phyloP scores from a whole-genome alignment of 73 alveolate genomes.

The Paramecium primaurelia region DNA sequence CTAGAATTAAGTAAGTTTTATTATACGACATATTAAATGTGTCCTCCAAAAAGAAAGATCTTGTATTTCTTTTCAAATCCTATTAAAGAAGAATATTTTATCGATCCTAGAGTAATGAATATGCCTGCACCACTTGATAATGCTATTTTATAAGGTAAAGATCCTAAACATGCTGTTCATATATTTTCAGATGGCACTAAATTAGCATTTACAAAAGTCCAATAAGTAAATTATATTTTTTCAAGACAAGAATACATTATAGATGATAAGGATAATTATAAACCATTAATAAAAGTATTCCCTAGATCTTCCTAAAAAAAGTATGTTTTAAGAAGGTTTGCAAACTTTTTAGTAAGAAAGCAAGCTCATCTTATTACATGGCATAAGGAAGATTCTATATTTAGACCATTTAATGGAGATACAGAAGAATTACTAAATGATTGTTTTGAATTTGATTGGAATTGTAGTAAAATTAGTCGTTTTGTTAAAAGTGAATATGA shows the following conservation, averaged over 20 bases:
- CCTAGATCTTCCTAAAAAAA: not conserved
- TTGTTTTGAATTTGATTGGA: slow-evolving; percentile 91
- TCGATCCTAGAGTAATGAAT: not conserved
- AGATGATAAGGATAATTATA: slow-evolving; percentile 40
- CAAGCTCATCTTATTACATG: not conserved
- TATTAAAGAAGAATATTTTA: not conserved
- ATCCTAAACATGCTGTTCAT: not conserved
- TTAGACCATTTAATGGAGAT: slow-evolving; percentile 67
- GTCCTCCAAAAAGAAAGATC: slow-evolving; percentile 52
- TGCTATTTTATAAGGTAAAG: slow-evolving; percentile 18
- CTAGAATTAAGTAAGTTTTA: not conserved
- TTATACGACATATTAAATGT: slow-evolving; percentile 10
- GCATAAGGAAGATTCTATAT: slow-evolving; percentile 61
- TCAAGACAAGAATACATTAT: not conserved
- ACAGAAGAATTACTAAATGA: slow-evolving; percentile 60
- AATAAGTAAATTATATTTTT: not conserved
- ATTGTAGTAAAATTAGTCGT: slow-evolving; percentile 61
- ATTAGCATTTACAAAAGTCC: not conserved
- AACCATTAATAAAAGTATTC: slow-evolving; percentile 29
- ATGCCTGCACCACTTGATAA: not conserved
- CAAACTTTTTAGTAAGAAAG: not conserved
- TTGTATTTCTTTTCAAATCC: slow-evolving; percentile 37
- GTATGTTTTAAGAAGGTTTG: not conserved
- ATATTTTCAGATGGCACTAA: not conserved
- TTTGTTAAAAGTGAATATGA: slow-evolving; percentile 69